Evolutionary conservation across 495 filamentous ascomycete species (phyloP).

Genomic region (Lindgomyces ingoldianus): DNA sequence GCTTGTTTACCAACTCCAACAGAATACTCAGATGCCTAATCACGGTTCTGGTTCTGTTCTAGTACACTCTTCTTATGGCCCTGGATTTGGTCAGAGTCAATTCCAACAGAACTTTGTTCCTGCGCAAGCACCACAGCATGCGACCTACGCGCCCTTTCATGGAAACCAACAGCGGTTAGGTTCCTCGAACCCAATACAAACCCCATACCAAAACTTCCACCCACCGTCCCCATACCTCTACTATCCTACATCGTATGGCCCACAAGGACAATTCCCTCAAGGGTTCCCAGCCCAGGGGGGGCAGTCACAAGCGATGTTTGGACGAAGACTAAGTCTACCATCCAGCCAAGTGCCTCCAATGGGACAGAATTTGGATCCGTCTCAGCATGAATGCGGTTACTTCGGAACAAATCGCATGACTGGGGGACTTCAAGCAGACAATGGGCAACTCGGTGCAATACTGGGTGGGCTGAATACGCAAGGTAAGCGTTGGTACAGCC

Average conservation of each 20-base stretch:
- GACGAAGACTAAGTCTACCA: slow-evolving; percentile 24
- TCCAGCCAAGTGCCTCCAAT: slow-evolving; percentile 16
- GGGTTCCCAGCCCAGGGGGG: slow-evolving; percentile 10
- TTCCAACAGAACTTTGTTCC: slow-evolving; percentile 39
- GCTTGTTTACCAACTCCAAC: slow-evolving; percentile 50
- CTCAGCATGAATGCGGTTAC: slow-evolving; percentile 12
- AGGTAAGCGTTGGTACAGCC: slow-evolving; percentile 12
- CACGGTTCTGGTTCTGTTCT: slow-evolving; percentile 41
- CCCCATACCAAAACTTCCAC: slow-evolving; percentile 29
- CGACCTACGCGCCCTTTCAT: slow-evolving; percentile 14
- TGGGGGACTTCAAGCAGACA: slow-evolving; percentile 11
- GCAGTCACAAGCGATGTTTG: slow-evolving; percentile 18
- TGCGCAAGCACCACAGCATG: slow-evolving; percentile 17
- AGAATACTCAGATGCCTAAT: slow-evolving; percentile 50
- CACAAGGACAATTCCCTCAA: slow-evolving; percentile 24
- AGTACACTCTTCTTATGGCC: slow-evolving; percentile 17
- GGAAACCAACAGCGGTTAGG: slow-evolving; percentile 28
- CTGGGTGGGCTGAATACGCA: neutral
- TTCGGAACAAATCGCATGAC: slow-evolving; percentile 5
- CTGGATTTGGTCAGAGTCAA: slow-evolving; percentile 23
- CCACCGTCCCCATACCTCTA: slow-evolving; percentile 36
- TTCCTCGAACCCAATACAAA: slow-evolving; percentile 25
- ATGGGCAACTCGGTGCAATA: slow-evolving; percentile 10
- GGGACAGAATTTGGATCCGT: slow-evolving; percentile 19
- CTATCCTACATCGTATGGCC: slow-evolving; percentile 32